These are phyloP conservation scores for Colletotrichum lentis DNA, from an alignment of 2,329 filamentous ascomycete species.

Conservation along the genomic window DNA sequence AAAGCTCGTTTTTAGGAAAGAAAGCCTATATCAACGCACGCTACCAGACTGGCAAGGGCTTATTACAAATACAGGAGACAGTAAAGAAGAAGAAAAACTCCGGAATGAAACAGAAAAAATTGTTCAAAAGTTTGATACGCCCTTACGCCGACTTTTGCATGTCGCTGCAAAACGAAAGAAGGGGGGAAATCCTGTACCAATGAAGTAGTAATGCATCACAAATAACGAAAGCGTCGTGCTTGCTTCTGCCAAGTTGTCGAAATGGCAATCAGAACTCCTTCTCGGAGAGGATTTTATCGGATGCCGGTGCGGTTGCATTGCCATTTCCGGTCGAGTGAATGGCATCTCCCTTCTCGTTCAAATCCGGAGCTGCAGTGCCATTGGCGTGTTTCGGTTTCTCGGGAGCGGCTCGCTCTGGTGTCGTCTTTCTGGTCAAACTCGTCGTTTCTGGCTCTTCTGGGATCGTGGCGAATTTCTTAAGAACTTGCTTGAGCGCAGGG, in stretches of 20 bases:
- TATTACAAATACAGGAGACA: conserved; percentile 15
- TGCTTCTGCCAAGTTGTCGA: conserved; percentile 17
- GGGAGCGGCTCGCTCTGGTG: conserved; percentile 39
- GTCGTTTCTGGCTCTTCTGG: conserved; percentile 69
- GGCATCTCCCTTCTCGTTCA: conserved; percentile 25
- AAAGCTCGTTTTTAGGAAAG: neutral
- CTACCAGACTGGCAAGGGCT: neutral
- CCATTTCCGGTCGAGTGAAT: conserved; percentile 19
- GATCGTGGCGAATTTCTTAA: conserved; percentile 85
- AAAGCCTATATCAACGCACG: neutral
- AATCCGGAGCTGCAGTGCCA: conserved; percentile 2
- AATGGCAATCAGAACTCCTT: conserved; percentile 19
- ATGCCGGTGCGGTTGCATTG: conserved; percentile 4
- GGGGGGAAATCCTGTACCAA: conserved; percentile 20
- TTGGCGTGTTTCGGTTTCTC: conserved; percentile 39
- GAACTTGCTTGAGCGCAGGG: conserved; percentile 85
- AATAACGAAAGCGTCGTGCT: neutral
- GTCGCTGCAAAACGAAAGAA: conserved; percentile 31
- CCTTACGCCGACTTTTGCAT: conserved; percentile 31
- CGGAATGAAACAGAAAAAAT: neutral
- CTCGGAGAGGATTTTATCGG: conserved; percentile 24
- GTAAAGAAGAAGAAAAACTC: neutral
- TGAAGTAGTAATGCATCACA: conserved; percentile 13
- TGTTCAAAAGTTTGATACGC: conserved; percentile 1
- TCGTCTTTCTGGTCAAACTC: conserved; percentile 47